Conservation (phyloP, 495 filamentous ascomycete species). For the Talaromyces nanjingensis region DNA sequence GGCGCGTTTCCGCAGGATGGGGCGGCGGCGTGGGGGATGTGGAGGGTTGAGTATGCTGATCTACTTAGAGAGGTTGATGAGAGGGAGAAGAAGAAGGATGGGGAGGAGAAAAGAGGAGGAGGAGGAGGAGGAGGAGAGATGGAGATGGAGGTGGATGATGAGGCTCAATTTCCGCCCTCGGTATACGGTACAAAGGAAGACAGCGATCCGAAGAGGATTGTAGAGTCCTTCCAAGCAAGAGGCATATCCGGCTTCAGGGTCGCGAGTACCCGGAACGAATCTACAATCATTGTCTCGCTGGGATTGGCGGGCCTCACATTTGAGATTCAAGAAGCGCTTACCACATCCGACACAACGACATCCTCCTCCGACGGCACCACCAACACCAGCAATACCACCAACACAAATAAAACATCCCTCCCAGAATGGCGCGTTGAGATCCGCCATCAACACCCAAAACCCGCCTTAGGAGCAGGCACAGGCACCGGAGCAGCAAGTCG, state of each 20-base stretch:
- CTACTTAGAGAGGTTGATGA: constrained; percentile 27
- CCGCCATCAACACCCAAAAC: constrained; percentile 6
- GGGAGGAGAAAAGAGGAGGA: constrained; percentile 18
- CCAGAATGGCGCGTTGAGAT: constrained; percentile 31
- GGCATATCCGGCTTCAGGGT: constrained; percentile 25
- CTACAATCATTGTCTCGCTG: constrained; percentile 23
- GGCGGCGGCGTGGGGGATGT: constrained; percentile 19
- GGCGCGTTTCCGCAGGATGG: constrained; percentile 29
- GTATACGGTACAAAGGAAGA: not conserved
- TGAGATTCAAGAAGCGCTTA: constrained; percentile 17
- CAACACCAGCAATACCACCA: not conserved
- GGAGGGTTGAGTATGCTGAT: constrained; percentile 35
- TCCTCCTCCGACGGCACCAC: not conserved
- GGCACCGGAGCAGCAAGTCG: constrained; percentile 16
- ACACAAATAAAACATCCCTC: not conserved
- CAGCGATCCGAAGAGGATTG: constrained; percentile 12
- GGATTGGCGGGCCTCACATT: constrained; percentile 30
- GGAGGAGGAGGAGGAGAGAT: not conserved
- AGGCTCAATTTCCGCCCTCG: not conserved
- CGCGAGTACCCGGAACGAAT: constrained; percentile 17
- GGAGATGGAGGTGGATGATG: not conserved
- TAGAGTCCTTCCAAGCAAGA: constrained; percentile 24
- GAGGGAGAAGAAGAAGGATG: constrained; percentile 19
- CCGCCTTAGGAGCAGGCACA: not conserved
- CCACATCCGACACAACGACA: not conserved